Conservation (phyloP, 768 basidiomycete species). For the Lentinus tigrinus region DNA sequence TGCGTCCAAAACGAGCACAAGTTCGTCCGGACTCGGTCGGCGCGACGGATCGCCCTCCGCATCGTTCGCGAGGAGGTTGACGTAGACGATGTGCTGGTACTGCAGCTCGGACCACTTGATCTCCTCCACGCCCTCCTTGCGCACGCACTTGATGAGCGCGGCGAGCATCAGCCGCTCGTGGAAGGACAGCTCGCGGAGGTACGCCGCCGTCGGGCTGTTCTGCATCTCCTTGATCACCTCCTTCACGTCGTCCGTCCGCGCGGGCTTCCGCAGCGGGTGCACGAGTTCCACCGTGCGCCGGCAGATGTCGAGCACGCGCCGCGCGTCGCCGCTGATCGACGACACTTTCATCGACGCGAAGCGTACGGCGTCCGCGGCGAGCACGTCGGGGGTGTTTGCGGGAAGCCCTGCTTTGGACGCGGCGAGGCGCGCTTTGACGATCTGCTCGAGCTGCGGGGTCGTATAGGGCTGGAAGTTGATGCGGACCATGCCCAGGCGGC, state of each 20-base stretch:
- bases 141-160: slow-evolving; percentile 77
- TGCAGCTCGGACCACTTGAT: slow-evolving; percentile 83
- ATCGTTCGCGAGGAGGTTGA: slow-evolving; percentile 50
- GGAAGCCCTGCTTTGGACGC: slow-evolving; percentile 53
- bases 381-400: slow-evolving; percentile 49
- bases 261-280: slow-evolving; percentile 47
- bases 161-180: slow-evolving; percentile 90
- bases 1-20: slow-evolving; percentile 69
- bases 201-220: slow-evolving; percentile 86
- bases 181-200: slow-evolving; percentile 76
- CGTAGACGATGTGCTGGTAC: slow-evolving; percentile 73
- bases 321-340: slow-evolving; percentile 88
- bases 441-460: slow-evolving; percentile 73
- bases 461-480: slow-evolving; percentile 93
- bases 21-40: slow-evolving; percentile 60
- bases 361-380: slow-evolving; percentile 72
- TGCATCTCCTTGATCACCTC: slow-evolving; percentile 85
- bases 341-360: slow-evolving; percentile 81
- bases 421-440: slow-evolving; percentile 79
- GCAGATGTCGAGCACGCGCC: slow-evolving; percentile 91
- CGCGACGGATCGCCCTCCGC: slow-evolving; percentile 44
- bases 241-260: slow-evolving; percentile 68
- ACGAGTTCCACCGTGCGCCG: slow-evolving; percentile 85
- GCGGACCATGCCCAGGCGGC: slow-evolving; percentile 86
- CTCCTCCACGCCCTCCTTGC: slow-evolving; percentile 83